Base-by-base conservation (phyloP, 2,329 filamentous ascomycete species). In the Arthrobotrys sphaeroides region DNA sequence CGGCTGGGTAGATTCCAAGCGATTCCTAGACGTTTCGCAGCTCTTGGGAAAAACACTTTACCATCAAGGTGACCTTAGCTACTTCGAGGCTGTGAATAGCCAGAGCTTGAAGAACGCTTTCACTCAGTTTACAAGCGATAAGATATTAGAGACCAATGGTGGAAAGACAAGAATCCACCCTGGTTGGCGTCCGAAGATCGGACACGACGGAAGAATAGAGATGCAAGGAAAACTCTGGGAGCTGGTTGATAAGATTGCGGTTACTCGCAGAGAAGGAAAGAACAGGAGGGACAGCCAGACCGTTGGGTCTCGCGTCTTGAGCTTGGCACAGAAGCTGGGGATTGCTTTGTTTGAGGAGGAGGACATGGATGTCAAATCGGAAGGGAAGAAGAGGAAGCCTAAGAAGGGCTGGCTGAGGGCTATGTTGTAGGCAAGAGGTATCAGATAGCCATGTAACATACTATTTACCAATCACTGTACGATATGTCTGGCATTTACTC, bases 41-140 rank as follows among this genome's bases (percentile, higher is more conserved):
- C 81, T 95, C 88, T 88, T 97, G 28, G 95, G 95, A 65, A 98
- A 99, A 83, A 98, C 95, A 0, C 86, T 99, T 0, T 99, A 97
- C 81, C 94, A 99, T 81, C 94, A 99, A 84, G 95, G 95, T 67
- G 95, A 99, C 80, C 88, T 99, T 7, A 94, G 91, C 28, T 99
- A 99, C 83, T 98, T 97, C 79, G 95, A 99, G 83, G 94, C 95
- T 1, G 94, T 99, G 78, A 99, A 99, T 85, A 97, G 97, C 80
- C 94, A 99, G 82, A 96, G 94, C 0, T 87, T 99, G 68, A 96
- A 95, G 81, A 99, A 99, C 82, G 91, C 94, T 0, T 97, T 94
- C 83, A 86, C 88, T 38, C 89, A 93, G 13, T 96, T 96, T 80
- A 90, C 94, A 79, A 93, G 97, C 80, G 94, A 98, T 80, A 92